These are phyloP conservation scores for Solanum ahanhuiri DNA, from an alignment of 257 asterid genomes.

Conservation along the genomic window DNA sequence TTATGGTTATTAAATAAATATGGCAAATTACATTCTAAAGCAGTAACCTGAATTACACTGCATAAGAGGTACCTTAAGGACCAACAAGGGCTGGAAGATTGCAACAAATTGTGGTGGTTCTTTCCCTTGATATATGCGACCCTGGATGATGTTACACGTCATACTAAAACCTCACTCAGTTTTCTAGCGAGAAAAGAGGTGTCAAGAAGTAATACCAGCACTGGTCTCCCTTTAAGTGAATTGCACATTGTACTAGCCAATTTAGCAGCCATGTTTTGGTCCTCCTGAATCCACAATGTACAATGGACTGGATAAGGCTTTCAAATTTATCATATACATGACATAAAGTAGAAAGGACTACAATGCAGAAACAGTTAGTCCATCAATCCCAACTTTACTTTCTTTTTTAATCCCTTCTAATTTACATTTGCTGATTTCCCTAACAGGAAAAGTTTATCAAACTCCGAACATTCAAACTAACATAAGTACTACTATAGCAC, in stretches of 20 bases:
- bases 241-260: constrained; percentile 66
- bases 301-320: background rate
- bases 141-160: constrained; percentile 36
- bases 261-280: constrained; percentile 49
- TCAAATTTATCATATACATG: background rate
- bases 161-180: background rate
- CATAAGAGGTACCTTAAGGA: constrained; percentile 62
- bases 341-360: background rate
- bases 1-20: background rate
- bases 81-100: constrained; percentile 87
- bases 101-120: constrained; percentile 98
- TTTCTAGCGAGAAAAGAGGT: background rate
- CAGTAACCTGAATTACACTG: background rate
- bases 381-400: background rate
- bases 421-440: background rate
- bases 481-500: background rate
- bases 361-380: background rate
- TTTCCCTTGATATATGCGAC: constrained; percentile 85
- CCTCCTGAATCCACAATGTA: constrained; percentile 48
- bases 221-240: constrained; percentile 89
- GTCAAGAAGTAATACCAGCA: constrained; percentile 41
- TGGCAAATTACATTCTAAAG: background rate
- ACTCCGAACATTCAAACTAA: background rate
- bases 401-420: background rate
- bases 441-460: background rate